Evolutionary conservation across 768 basidiomycete genomes (phyloP).

Genomic region (Suillus americanus): DNA sequence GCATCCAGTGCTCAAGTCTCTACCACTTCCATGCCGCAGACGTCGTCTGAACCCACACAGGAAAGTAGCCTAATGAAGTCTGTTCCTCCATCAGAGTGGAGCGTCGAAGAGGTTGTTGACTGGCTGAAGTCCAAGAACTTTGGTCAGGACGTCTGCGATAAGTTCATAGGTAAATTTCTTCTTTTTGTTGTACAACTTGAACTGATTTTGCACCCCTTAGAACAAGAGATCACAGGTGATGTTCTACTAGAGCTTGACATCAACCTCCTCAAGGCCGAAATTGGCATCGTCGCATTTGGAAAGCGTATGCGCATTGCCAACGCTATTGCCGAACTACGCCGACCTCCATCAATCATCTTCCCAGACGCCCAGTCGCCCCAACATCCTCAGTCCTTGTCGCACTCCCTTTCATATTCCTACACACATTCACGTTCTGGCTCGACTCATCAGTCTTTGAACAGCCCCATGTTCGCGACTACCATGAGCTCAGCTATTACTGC

Average conservation of each 20-base stretch:
- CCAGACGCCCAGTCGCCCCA: conserved; percentile 42
- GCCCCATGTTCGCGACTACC: conserved; percentile 33
- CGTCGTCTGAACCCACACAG: conserved; percentile 20
- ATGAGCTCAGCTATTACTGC: conserved; percentile 29
- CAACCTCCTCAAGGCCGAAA: conserved; percentile 87
- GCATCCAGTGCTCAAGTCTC: conserved; percentile 29
- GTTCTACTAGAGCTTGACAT: conserved; percentile 93
- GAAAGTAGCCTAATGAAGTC: conserved; percentile 31
- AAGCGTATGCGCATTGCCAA: conserved; percentile 93
- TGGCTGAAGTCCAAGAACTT: conserved; percentile 89
- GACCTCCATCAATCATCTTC: conserved; percentile 63
- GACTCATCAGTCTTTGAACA: conserved; percentile 44
- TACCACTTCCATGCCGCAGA: conserved; percentile 18
- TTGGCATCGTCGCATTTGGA: conserved; percentile 92
- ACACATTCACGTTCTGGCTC: conserved; percentile 39
- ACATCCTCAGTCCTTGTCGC: conserved; percentile 31
- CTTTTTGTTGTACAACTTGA: not conserved
- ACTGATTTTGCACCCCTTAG: conserved; percentile 37
- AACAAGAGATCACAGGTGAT: conserved; percentile 99
- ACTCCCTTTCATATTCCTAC: conserved; percentile 28
- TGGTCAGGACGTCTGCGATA: conserved; percentile 76
- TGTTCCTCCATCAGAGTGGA: conserved; percentile 72
- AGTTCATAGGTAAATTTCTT: conserved; percentile 74
- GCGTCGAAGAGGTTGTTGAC: conserved; percentile 82
- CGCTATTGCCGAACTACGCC: conserved; percentile 84